Conservation (phyloP, 2,329 filamentous ascomycete species). For the Fusarium sp. region DNA sequence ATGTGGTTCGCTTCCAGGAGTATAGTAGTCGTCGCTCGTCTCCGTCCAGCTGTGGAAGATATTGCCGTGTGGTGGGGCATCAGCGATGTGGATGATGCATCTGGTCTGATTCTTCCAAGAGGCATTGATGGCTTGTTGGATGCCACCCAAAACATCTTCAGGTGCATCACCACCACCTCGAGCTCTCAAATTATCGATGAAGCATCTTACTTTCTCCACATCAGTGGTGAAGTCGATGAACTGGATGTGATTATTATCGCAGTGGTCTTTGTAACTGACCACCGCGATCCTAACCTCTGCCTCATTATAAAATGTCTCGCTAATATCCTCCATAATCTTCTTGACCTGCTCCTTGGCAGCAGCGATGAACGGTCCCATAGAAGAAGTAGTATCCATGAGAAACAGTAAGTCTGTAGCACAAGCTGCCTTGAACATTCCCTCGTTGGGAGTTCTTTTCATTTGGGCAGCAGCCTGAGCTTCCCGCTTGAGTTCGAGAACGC, state of each 20-base stretch:
- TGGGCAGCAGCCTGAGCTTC: conserved; percentile 13
- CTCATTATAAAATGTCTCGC: conserved; percentile 45
- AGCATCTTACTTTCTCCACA: background rate
- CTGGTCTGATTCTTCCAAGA: conserved; percentile 48
- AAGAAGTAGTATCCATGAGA: conserved; percentile 49
- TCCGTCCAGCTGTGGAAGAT: background rate
- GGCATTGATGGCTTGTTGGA: conserved; percentile 44
- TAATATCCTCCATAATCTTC: conserved; percentile 47
- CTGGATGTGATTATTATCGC: conserved; percentile 11
- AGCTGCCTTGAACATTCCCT: conserved; percentile 45
- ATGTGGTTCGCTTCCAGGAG: conserved; percentile 5
- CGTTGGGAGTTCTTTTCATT: conserved; percentile 4
- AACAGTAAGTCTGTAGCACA: conserved; percentile 51
- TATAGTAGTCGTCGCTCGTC: background rate
- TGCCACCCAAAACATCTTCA: conserved; percentile 50
- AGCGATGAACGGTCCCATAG: conserved; percentile 46
- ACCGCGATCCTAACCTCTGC: conserved; percentile 49
- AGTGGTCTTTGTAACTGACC: conserved; percentile 51
- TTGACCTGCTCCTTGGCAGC: conserved; percentile 49
- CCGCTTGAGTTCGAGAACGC: conserved; percentile 14
- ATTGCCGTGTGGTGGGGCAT: conserved; percentile 14
- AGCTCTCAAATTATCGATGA: conserved; percentile 2
- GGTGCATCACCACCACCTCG: conserved; percentile 45
- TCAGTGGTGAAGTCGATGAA: conserved; percentile 22
- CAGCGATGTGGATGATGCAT: conserved; percentile 31